Evolutionary conservation across 1,284 basidiomycete genomes (phyloP).

Genomic region (Vanrija pseudolonga): DNA sequence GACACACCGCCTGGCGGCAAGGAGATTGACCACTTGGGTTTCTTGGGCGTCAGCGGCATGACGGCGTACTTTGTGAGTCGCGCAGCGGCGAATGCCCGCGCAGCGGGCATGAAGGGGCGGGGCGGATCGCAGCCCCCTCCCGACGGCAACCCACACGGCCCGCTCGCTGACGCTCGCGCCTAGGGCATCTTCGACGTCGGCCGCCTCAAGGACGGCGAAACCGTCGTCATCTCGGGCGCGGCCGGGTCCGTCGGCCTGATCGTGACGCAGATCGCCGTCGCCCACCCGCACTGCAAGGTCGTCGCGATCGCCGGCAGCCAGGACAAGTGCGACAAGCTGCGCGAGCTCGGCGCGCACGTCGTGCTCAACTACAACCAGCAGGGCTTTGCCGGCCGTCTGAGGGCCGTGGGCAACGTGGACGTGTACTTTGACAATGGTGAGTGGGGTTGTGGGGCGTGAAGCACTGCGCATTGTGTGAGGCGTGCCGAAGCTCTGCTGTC

Average conservation of each 20-base stretch:
- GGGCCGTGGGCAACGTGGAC: constrained; percentile 58
- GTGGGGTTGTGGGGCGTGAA: constrained; percentile 9
- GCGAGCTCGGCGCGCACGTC: constrained; percentile 74
- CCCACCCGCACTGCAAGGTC: constrained; percentile 58
- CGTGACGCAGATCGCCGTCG: constrained; percentile 60
- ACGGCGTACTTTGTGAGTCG: constrained; percentile 73
- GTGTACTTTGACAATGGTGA: constrained; percentile 78
- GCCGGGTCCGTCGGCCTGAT: constrained; percentile 74
- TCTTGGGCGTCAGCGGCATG: constrained; percentile 69
- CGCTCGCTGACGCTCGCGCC: too few species aligned
- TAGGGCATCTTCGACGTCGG: constrained; percentile 79
- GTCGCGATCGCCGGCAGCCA: constrained; percentile 73
- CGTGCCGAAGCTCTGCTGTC: too few species aligned
- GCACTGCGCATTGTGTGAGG: not conserved
- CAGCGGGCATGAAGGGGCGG: too few species aligned
- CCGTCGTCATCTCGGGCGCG: constrained; percentile 78
- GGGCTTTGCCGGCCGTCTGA: constrained; percentile 61
- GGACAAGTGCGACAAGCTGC: constrained; percentile 80
- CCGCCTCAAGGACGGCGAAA: constrained; percentile 73
- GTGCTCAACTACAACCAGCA: constrained; percentile 83
- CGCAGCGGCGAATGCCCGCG: not conserved
- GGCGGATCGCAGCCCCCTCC: too few species aligned
- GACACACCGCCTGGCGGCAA: constrained; percentile 58
- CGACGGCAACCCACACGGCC: too few species aligned
- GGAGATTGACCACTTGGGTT: constrained; percentile 70